Conservation (phyloP, 495 filamentous ascomycete species). For the Aspergillus funiculosus region DNA sequence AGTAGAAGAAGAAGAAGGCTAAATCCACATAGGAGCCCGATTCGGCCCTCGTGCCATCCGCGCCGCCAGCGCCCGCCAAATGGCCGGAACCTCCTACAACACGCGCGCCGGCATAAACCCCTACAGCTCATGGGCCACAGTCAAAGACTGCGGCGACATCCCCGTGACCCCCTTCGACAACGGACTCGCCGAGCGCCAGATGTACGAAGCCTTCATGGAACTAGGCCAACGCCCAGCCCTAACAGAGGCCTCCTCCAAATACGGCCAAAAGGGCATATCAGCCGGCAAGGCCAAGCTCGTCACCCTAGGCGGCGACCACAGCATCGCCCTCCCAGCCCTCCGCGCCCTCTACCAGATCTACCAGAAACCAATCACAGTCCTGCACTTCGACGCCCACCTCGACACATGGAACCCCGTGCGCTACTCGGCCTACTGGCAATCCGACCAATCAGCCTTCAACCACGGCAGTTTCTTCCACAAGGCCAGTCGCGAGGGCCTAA, state of each 20-base stretch:
- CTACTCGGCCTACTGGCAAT: constrained; percentile 68
- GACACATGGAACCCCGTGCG: constrained; percentile 82
- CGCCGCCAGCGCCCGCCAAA: constrained; percentile 68
- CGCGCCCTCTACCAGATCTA: constrained; percentile 66
- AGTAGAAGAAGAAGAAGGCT: not conserved
- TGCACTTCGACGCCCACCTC: constrained; percentile 79
- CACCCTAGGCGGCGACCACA: constrained; percentile 80
- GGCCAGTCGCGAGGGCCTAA: constrained; percentile 66
- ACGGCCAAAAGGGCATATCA: constrained; percentile 37
- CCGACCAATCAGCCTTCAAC: constrained; percentile 66
- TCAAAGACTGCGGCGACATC: constrained; percentile 79
- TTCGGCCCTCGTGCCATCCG: constrained; percentile 81
- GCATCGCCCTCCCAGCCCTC: constrained; percentile 68
- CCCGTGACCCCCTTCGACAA: constrained; percentile 78
- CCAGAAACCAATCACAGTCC: constrained; percentile 63
- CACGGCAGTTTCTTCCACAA: constrained; percentile 86
- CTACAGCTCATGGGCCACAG: constrained; percentile 63
- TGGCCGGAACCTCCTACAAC: constrained; percentile 69
- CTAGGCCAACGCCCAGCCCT: constrained; percentile 49
- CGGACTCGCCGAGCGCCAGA: constrained; percentile 65
- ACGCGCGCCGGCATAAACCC: constrained; percentile 72
- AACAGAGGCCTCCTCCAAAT: constrained; percentile 29
- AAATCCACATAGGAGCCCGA: constrained; percentile 50
- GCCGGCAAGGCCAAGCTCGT: constrained; percentile 58
- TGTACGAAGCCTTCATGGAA: constrained; percentile 68